Evolutionary conservation across 2,329 filamentous ascomycete species (phyloP).

Genomic region (Cytospora schulzeri): DNA sequence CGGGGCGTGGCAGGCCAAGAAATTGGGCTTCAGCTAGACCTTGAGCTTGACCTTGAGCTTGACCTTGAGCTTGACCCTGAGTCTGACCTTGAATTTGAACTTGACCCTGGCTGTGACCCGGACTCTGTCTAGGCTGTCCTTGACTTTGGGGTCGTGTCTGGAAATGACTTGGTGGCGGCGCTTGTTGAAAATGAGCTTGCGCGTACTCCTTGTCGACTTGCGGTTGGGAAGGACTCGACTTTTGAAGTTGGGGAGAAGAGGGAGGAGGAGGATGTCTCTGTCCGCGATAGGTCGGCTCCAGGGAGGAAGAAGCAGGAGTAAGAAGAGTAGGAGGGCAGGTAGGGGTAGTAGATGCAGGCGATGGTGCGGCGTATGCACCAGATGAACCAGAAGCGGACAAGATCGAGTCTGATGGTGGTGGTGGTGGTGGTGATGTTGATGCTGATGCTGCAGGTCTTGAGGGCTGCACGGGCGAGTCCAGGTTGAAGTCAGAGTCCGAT

Average conservation of each 20-base stretch:
- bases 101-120: neutral
- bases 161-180: conserved; percentile 4
- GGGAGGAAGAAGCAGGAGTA: conserved; percentile 8
- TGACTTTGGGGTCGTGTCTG: neutral
- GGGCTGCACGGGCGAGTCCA: conserved; percentile 1
- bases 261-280: neutral
- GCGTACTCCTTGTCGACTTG: neutral
- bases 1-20: conserved; percentile 6
- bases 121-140: neutral
- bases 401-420: conserved; percentile 7
- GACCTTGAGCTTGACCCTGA: conserved; percentile 6
- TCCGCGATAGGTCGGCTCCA: conserved; percentile 3
- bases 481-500: conserved; percentile 2
- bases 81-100: neutral
- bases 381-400: conserved; percentile 11
- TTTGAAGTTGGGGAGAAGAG: conserved; percentile 3
- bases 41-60: conserved; percentile 5
- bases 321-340: neutral
- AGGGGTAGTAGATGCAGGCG: neutral
- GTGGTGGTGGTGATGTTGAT: conserved; percentile 7
- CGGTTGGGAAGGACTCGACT: neutral
- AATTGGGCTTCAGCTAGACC: neutral
- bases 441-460: conserved; percentile 6
- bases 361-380: conserved; percentile 9
- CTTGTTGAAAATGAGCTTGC: neutral